Evolutionary conservation across 495 filamentous ascomycete species (phyloP).

Genomic region (Neurospora tetraspora): DNA sequence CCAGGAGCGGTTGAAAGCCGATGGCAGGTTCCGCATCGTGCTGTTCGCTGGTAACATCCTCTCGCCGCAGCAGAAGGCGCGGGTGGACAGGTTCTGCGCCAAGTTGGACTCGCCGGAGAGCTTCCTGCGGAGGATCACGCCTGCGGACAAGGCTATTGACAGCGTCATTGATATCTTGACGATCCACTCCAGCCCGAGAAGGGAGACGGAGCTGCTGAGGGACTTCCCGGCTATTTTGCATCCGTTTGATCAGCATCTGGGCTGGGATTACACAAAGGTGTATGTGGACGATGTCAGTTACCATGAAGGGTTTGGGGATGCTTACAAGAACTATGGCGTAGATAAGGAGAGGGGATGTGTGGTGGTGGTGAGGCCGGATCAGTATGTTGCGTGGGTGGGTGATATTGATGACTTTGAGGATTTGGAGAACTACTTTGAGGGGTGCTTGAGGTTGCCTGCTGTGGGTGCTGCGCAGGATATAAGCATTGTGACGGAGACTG

Average conservation of each 20-base stretch:
- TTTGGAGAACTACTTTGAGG: constrained; percentile 28
- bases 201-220: constrained; percentile 39
- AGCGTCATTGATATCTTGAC: constrained; percentile 50
- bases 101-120: constrained; percentile 23
- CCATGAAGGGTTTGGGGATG: constrained; percentile 50
- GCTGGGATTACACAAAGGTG: constrained; percentile 58
- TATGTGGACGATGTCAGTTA: constrained; percentile 53
- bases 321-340: constrained; percentile 55
- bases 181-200: constrained; percentile 43
- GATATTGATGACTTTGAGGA: constrained; percentile 42
- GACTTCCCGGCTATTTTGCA: constrained; percentile 51
- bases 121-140: constrained; percentile 36
- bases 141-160: constrained; percentile 25
- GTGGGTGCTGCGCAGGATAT: background rate
- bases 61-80: constrained; percentile 26
- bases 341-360: constrained; percentile 48
- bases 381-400: constrained; percentile 51
- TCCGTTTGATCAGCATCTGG: constrained; percentile 43
- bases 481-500: background rate
- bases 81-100: constrained; percentile 37
- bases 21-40: constrained; percentile 59
- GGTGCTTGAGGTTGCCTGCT: constrained; percentile 16
- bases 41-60: constrained; percentile 52
- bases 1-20: constrained; percentile 30
- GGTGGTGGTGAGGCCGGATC: constrained; percentile 49